A percentile compares a stretch with the other conserved stretches of the same genome.
Evolutionary conservation across 148 eudicot genomes (phyloP).

Genomic region (Rhododendron vialii): DNA sequence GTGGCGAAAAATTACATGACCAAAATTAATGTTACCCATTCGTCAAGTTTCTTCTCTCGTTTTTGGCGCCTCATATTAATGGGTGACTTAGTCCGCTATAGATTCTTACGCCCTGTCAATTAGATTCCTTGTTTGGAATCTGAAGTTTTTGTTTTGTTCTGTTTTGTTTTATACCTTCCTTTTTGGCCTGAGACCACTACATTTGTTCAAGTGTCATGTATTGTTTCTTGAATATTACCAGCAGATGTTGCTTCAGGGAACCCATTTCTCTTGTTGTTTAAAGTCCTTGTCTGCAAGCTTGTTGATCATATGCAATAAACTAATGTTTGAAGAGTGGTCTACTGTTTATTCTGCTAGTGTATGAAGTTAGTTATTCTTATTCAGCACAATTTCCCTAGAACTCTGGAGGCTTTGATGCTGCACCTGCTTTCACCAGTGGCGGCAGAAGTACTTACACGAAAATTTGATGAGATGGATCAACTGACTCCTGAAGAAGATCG

Average conservation of each 20-base stretch:
- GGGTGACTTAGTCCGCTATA: neutral
- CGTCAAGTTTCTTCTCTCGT: neutral
- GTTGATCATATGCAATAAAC: neutral
- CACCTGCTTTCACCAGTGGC: constrained; percentile 88
- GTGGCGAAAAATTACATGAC: neutral
- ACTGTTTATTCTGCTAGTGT: neutral
- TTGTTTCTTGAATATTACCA: neutral
- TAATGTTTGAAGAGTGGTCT: neutral
- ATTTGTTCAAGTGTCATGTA: constrained; percentile 7
- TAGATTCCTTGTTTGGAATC: constrained; percentile 8
- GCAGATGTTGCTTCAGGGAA: constrained; percentile 6
- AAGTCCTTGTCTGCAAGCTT: neutral
- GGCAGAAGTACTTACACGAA: constrained; percentile 86
- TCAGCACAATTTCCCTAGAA: constrained; percentile 84
- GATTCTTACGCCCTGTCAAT: neutral
- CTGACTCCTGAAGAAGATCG: constrained; percentile 57
- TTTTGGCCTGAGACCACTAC: constrained; percentile 11
- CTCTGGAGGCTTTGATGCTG: constrained; percentile 71
- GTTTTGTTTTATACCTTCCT: neutral
- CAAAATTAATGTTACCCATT: neutral
- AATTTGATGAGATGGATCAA: constrained; percentile 82
- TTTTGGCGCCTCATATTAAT: constrained; percentile 7
- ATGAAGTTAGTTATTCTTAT: constrained; percentile 17
- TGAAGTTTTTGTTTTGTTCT: constrained; percentile 10
- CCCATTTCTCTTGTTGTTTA: neutral